These are phyloP conservation scores for Scutellaria minor DNA, from an alignment of 257 asterid species.

Conservation along the genomic window DNA sequence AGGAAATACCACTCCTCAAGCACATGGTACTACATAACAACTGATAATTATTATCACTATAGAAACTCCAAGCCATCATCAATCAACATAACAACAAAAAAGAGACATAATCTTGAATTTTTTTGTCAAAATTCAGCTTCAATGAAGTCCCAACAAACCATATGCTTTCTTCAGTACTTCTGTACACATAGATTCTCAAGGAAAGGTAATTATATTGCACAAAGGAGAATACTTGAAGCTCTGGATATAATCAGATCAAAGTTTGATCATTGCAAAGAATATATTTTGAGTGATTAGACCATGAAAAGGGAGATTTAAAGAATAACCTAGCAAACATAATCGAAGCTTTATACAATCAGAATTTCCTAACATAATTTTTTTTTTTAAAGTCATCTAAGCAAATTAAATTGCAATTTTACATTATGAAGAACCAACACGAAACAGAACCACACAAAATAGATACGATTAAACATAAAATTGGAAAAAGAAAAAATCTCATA, in stretches of 20 bases:
- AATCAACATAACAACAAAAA: neutral
- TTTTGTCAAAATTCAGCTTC: slow-evolving; percentile 13
- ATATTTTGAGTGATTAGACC: neutral
- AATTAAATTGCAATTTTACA: slow-evolving; percentile 17
- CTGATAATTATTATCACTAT: neutral
- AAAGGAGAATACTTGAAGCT: neutral
- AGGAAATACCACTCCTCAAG: neutral
- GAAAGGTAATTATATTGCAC: neutral
- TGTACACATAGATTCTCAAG: neutral
- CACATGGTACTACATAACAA: neutral
- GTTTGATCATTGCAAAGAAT: slow-evolving; percentile 1
- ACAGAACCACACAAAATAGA: slow-evolving; percentile 1
- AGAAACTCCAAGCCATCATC: neutral
- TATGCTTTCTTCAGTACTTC: no score
- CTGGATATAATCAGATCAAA: neutral
- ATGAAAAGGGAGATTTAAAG: neutral
- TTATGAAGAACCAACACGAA: slow-evolving; percentile 1
- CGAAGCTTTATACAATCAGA: neutral
- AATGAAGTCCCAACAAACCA: neutral
- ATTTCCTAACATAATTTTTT: neutral
- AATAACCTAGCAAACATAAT: slow-evolving; percentile 13
- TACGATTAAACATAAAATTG: neutral
- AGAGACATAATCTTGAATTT: neutral
- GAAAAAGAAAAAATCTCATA: slow-evolving; percentile 14
- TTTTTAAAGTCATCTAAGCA: slow-evolving; percentile 1